Evolutionary conservation across 495 filamentous ascomycete species (phyloP).

Genomic region (Cryomyces minteri): DNA sequence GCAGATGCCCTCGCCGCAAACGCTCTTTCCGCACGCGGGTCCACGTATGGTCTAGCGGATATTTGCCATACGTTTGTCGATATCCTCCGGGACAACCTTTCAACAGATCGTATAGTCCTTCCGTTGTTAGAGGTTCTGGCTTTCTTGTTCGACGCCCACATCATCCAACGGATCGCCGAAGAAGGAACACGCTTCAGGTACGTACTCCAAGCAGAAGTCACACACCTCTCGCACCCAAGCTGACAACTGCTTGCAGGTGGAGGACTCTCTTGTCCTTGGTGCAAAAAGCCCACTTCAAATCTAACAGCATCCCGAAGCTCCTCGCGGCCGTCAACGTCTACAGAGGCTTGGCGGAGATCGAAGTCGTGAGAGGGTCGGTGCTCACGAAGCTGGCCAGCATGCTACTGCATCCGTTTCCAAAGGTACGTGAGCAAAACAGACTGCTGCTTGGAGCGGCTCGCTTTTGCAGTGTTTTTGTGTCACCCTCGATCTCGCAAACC

Average conservation of each 20-base stretch:
- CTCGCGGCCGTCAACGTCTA: constrained; percentile 65
- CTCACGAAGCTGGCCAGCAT: constrained; percentile 13
- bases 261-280: constrained; percentile 44
- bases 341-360: constrained; percentile 35
- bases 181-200: constrained; percentile 12
- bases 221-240: not conserved
- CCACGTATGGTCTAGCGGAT: constrained; percentile 10
- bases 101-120: constrained; percentile 43
- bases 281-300: constrained; percentile 69
- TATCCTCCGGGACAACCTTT: constrained; percentile 27
- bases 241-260: constrained; percentile 20
- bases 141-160: constrained; percentile 48
- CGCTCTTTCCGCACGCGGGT: constrained; percentile 19
- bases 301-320: constrained; percentile 57
- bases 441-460: too few species aligned
- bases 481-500: too few species aligned
- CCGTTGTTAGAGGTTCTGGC: constrained; percentile 57
- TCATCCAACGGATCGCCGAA: constrained; percentile 14
- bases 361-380: constrained; percentile 23
- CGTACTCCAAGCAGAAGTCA: not conserved
- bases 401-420: constrained; percentile 12
- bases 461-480: too few species aligned
- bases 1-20: constrained; percentile 17
- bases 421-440: constrained; percentile 1
- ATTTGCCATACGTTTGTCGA: constrained; percentile 25